phyloP scores from a whole-genome alignment of 1,284 basidiomycete genomes.

The Hortiboletus rubellus region DNA sequence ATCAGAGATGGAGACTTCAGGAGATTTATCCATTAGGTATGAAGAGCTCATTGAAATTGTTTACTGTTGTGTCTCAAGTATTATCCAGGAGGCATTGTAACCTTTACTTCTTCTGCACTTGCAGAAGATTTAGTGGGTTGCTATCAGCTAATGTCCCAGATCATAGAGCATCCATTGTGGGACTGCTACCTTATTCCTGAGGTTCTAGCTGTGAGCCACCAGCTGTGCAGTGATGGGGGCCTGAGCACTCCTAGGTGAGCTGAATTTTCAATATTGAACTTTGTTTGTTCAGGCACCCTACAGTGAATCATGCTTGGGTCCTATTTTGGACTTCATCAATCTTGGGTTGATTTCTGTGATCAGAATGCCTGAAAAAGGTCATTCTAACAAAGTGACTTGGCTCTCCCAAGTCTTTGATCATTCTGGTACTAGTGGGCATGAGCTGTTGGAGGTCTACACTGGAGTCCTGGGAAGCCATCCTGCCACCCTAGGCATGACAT shows the following conservation, averaged over 20 bases:
- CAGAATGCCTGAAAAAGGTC: slow-evolving; percentile 18
- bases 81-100: slow-evolving; percentile 60
- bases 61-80: slow-evolving; percentile 12
- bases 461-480: slow-evolving; percentile 11
- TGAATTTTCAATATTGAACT: slow-evolving; percentile 4
- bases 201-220: slow-evolving; percentile 49
- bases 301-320: slow-evolving; percentile 22
- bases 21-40: slow-evolving; percentile 67
- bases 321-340: slow-evolving; percentile 26
- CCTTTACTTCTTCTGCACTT: slow-evolving; percentile 63
- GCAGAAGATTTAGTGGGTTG: slow-evolving; percentile 48
- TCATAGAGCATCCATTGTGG: slow-evolving; percentile 65
- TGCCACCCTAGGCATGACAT: slow-evolving; percentile 12
- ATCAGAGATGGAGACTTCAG: slow-evolving; percentile 54
- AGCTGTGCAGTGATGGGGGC: slow-evolving; percentile 29
- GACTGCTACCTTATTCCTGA: slow-evolving; percentile 59
- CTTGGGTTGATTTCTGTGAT: slow-evolving; percentile 24
- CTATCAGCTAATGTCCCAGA: slow-evolving; percentile 45
- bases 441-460: slow-evolving; percentile 21
- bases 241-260: slow-evolving; percentile 31
- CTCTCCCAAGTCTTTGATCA: slow-evolving; percentile 19
- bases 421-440: slow-evolving; percentile 1
- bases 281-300: neutral
- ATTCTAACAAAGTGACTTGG: slow-evolving; percentile 17
- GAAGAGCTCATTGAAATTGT: slow-evolving; percentile 12